Conservation (phyloP, 2,329 filamentous ascomycete species). For the Sporothrix humicola region DNA sequence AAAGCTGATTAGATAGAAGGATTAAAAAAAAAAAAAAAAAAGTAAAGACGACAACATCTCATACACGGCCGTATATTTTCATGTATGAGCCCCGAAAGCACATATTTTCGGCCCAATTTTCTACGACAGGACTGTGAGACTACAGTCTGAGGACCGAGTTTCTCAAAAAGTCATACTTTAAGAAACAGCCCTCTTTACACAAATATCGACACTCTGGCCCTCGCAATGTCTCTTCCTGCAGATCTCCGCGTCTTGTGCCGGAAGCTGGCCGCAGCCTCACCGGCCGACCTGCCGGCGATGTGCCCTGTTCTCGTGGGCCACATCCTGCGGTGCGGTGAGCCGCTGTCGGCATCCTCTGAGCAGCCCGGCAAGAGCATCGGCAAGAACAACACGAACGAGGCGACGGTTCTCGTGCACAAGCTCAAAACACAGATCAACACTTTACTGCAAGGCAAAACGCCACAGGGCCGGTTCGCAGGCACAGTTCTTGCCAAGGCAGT, state of each 20-base stretch:
- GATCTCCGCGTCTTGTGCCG: slow-evolving; percentile 70
- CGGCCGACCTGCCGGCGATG: slow-evolving; percentile 74
- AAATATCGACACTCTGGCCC: neutral
- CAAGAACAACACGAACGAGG: slow-evolving; percentile 63
- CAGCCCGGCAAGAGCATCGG: slow-evolving; percentile 59
- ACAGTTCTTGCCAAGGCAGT: slow-evolving; percentile 79
- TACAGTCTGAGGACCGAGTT: neutral
- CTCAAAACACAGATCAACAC: slow-evolving; percentile 78
- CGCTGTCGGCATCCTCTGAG: slow-evolving; percentile 66
- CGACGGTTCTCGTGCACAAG: slow-evolving; percentile 75
- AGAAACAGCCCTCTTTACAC: too few relatives aligned
- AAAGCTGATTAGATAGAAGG: slow-evolving; percentile 2
- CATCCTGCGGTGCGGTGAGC: slow-evolving; percentile 60
- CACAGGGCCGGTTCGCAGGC: slow-evolving; percentile 77
- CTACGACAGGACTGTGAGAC: neutral
- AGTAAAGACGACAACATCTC: neutral
- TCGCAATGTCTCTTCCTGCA: slow-evolving; percentile 52
- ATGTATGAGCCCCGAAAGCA: neutral
- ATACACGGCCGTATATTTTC: neutral
- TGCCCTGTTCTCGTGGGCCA: slow-evolving; percentile 71
- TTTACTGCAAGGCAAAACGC: slow-evolving; percentile 75
- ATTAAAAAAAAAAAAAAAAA: neutral
- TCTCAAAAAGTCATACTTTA: too few relatives aligned
- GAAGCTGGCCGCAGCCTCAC: slow-evolving; percentile 72
- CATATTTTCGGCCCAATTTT: neutral